Base-by-base conservation (phyloP, 2,329 filamentous ascomycete genomes). In the Pseudogymnoascus sp. region DNA sequence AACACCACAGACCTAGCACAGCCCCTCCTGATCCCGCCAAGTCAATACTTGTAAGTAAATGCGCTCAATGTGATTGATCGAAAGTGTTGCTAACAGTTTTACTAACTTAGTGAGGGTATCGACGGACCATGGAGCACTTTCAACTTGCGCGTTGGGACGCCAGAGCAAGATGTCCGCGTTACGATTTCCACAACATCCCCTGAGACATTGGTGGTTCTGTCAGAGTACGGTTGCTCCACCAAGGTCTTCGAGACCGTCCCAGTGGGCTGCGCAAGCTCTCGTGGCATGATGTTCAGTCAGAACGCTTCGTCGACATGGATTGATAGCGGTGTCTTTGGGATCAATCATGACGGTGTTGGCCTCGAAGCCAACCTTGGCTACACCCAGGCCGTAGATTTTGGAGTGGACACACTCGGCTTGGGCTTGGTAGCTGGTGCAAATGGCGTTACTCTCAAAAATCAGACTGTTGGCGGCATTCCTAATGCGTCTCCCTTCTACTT, bases 81-180 rank as follows among this genome's bases (percentile, higher is more conserved):
- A 19, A 35, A 26, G 8, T 44, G 8, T 44, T 31, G n/a, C 31
- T 19, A 42, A 42, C 17, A 42, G 17, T 42, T 42, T 42, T 21
- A 11, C 38, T 4, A 42, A 42, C n/a, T n/a, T 17, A 38, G 72
- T 53, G 75, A 77, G 23, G 76, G 76, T 63, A 77, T 76, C 50
- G 76, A 78, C 64, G 76, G 76, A 17, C 72, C 72, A 19, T 78
- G 76, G 76, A 76, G 74, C 65, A 77, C 71, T 13, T 78, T 78
- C 63, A 68, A 74, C 63, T 61, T 76, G 38, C 73, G 72, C 15
- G 71, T 75, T n/a, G 76, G 76, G n/a, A 74, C 69, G 4, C 73
- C 76, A 17, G 70, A 74, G 53, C 73, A 76, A 64, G 69, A 72
- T 63, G 66, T 77, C 13, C 69, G 75, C 62, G 75, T 77, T 3